Evolutionary conservation across 1,284 basidiomycete species (phyloP).

Genomic region (Cryptococcus amylolentus): DNA sequence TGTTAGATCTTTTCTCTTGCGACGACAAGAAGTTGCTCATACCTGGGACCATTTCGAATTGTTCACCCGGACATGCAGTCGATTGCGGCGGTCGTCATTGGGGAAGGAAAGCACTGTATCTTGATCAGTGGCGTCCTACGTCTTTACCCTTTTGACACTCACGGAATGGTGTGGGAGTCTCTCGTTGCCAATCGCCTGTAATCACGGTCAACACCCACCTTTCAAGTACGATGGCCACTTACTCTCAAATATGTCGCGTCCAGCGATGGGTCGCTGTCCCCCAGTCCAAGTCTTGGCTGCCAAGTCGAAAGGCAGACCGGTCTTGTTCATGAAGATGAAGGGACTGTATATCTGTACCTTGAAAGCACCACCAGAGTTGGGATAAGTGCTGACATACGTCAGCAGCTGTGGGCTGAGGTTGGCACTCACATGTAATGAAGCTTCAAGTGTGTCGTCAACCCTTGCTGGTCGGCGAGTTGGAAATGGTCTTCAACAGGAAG

Average conservation of each 20-base stretch:
- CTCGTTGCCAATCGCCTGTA: slow-evolving; percentile 56
- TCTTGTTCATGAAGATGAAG: slow-evolving; percentile 91
- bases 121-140: not conserved
- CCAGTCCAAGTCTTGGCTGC: slow-evolving; percentile 71
- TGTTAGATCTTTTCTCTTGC: no score
- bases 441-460: slow-evolving; percentile 74
- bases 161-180: slow-evolving; percentile 70
- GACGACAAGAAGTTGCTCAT: slow-evolving; percentile 32
- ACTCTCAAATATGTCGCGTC: slow-evolving; percentile 56
- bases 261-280: slow-evolving; percentile 77
- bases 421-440: slow-evolving; percentile 78
- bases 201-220: not conserved
- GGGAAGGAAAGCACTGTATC: slow-evolving; percentile 80
- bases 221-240: slow-evolving; percentile 2
- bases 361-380: slow-evolving; percentile 94
- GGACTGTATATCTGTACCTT: slow-evolving; percentile 95
- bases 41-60: slow-evolving; percentile 81
- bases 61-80: slow-evolving; percentile 78
- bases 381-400: slow-evolving; percentile 61
- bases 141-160: slow-evolving; percentile 40
- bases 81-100: slow-evolving; percentile 70
- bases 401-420: not conserved
- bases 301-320: slow-evolving; percentile 75
- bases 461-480: slow-evolving; percentile 67
- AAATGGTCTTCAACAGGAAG: slow-evolving; percentile 44